These are phyloP conservation scores for Pharnaceum exiguum DNA, from an alignment of 148 eudicot species.

Conservation along the genomic window DNA sequence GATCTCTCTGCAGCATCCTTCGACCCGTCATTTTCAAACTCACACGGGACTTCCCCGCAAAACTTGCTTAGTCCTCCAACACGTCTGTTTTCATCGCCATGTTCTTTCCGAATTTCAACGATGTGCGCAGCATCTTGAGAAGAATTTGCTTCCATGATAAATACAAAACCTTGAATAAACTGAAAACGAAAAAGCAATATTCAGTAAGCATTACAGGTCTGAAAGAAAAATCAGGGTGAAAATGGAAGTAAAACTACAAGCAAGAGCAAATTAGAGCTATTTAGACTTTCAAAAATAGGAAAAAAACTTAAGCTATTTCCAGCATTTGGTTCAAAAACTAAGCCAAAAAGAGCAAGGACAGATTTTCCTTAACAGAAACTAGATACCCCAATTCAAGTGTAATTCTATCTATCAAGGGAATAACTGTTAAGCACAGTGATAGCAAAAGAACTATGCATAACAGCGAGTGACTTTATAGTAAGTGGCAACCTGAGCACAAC, in stretches of 20 bases:
- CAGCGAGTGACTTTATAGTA: no score
- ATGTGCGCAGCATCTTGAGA: conserved; percentile 31
- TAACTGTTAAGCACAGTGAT: no score
- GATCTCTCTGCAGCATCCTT: conserved; percentile 65
- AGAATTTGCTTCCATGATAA: conserved; percentile 50
- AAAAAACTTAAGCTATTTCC: no score
- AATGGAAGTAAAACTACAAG: neutral
- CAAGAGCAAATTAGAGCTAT: no score
- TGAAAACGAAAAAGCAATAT: neutral
- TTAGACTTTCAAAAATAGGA: no score
- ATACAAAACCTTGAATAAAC: conserved; percentile 1
- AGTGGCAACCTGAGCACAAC: no score
- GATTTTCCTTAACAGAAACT: no score
- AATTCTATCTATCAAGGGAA: no score
- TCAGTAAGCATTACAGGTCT: neutral
- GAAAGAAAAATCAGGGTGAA: neutral
- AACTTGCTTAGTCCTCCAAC: conserved; percentile 34
- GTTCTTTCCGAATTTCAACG: conserved; percentile 47
- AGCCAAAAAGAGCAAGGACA: no score
- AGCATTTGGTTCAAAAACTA: no score
- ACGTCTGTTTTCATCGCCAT: conserved; percentile 18
- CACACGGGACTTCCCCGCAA: conserved; percentile 70
- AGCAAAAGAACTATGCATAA: no score
- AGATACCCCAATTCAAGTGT: no score
- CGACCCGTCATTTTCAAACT: conserved; percentile 55